Base-by-base conservation (phyloP, 2,329 filamentous ascomycete species). In the Trichoderma semiorbis region DNA sequence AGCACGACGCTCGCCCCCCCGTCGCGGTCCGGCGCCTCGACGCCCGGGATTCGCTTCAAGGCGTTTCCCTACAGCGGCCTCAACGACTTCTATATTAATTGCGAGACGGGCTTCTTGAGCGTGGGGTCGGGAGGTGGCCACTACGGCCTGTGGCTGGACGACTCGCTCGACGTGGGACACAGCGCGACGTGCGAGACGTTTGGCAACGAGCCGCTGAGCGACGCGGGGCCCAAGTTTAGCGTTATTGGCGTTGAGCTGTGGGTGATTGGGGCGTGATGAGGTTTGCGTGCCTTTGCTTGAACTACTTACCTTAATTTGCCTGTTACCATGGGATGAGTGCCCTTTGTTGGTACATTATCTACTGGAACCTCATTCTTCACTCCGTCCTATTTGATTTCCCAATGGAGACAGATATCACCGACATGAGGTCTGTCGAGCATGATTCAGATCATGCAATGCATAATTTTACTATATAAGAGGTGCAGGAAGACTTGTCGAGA, bases 71-170 rank as follows among this genome's bases (percentile, higher is more conserved):
- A 98, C 79, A 97, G 93, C 71, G 96, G 96, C 6, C 89, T 97
- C 53, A 98, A 99, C 80, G 96, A 98, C 81, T 99, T 97, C 80
- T 94, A 95, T 84, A 96, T 98, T 75, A 92, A 97, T 78, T 98
- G 95, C 82, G 94, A 98, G 82, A 86, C 89, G 3, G 89, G 91
- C 28, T 98, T 93, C 79, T 82, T 99, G 16, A 96, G 93, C 77
- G 87, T 98, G 24, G 96, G 96, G 12, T 95, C 94, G 70, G 93
- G 87, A 57, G 94, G 97, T 76, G 95, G 96, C 0, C 92, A 93
- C 77, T 98, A 96, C 80, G 96, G 96, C 2, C 84, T 99, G 7
- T 98, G 96, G 96, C 86, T 99, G 14, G 93, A 98, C 79, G 92
- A 95, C 76, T 89, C 89, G 21, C 89, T 98, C 60, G 93, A 95